Base-by-base conservation (phyloP, 257 asterid genomes). In the Orobanche coerulescens region DNA sequence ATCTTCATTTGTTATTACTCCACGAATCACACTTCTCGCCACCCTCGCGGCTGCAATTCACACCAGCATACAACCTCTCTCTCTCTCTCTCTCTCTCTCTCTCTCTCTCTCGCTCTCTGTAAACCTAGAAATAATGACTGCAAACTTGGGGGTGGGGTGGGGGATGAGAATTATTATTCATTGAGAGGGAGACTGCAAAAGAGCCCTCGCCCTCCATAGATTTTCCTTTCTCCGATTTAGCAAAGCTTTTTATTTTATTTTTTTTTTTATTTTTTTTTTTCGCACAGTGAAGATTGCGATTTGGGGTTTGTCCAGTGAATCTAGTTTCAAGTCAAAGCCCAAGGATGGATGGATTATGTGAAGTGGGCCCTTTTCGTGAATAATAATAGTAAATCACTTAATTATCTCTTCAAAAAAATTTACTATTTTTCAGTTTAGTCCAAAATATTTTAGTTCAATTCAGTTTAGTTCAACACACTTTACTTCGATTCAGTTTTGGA, bases 1-100 rank as follows among this genome's bases (percentile, higher is more conserved):
- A n/a, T 64, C 73, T 61, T 68, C 71, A 28, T 56, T 49, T 33
- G 51, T 25, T 42, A 57, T 30, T 43, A 36, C 15, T 56, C 18
- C 58, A 31, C 58, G 12, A 30, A 50, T 16, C 18, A 2, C 8
- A 14, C 0, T 48, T 15, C 11, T 19, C 18, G 6, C 53, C 6
- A 46, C 25, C 53, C 25, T 3, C 6, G 19, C 3, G 2, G 48
- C 48, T 5, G 2, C 6, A 3, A 42, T 42, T 42, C 48, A 14
- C 16, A 42, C 48, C n/a, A 42, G 48, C n/a, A 12, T n/a, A 42
- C 1, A 2, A 42, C 48, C 48, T 42, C 48, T 42, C 48, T 42
- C 11, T 11, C 14, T 40, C 42, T 7, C 9, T 0, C n/a, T n/a
- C 48, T 12, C 48, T 13, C 48, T n/a, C n/a, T n/a, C 48, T 42